Evolutionary conservation across 1,284 basidiomycete genomes (phyloP).

Genomic region (Hemileia vastatrix): DNA sequence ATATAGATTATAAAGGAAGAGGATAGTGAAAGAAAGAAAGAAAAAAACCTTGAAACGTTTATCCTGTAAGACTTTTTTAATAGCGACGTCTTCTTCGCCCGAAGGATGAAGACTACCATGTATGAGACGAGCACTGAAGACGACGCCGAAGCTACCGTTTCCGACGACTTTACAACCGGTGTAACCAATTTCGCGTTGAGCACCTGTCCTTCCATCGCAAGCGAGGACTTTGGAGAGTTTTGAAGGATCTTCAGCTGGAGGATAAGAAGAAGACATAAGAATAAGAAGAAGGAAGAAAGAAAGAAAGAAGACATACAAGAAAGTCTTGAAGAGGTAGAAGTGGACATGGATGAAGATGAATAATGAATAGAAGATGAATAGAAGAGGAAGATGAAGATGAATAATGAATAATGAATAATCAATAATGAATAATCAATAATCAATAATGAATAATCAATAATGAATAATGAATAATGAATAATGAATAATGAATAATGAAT

Average conservation of each 20-base stretch:
- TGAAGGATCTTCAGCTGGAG: conserved; percentile 67
- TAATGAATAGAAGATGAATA: no score
- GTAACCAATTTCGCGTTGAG: conserved; percentile 79
- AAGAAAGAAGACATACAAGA: not conserved
- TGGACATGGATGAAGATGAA: no score
- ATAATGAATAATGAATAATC: no score
- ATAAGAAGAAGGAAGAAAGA: not conserved
- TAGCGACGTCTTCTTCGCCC: conserved; percentile 76
- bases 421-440: no score
- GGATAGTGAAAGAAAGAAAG: conserved; percentile 27
- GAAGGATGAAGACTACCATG: conserved; percentile 12
- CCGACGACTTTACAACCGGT: conserved; percentile 97
- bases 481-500: no score
- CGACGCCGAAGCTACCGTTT: conserved; percentile 97
- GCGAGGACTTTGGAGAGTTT: conserved; percentile 90
- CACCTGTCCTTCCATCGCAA: conserved; percentile 85
- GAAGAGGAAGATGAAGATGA: no score
- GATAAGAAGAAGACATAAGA: conserved; percentile 20
- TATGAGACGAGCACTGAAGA: conserved; percentile 63
- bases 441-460: no score
- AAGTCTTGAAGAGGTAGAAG: not conserved
- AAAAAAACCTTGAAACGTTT: conserved; percentile 92
- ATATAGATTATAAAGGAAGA: conserved; percentile 18
- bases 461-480: no score
- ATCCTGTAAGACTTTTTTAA: conserved; percentile 99